Percentiles rank a stretch among this genome's conserved stretches.
phyloP scores from a whole-genome alignment of 768 basidiomycete genomes.

The Termitomyces sp. region DNA sequence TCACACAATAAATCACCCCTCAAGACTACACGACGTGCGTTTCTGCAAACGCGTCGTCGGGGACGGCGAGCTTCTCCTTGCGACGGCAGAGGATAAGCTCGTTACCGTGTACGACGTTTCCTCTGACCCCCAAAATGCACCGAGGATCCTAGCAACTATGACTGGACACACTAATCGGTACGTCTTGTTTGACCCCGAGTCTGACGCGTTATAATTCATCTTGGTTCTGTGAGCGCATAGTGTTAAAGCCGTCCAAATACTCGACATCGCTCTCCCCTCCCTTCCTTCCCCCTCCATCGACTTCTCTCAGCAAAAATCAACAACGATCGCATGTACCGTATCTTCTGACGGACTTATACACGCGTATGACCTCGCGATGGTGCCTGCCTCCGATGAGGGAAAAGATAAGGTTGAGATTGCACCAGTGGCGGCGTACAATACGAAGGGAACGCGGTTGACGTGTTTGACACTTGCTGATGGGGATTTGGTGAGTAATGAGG shows the following conservation, averaged over 20 bases:
- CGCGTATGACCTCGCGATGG: constrained; percentile 60
- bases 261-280: constrained; percentile 52
- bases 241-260: constrained; percentile 74
- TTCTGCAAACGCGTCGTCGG: constrained; percentile 62
- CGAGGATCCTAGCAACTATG: constrained; percentile 63
- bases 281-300: constrained; percentile 13
- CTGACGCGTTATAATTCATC: not conserved
- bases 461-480: constrained; percentile 29
- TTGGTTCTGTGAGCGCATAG: constrained; percentile 29
- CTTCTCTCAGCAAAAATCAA: constrained; percentile 28
- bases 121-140: constrained; percentile 35
- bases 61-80: constrained; percentile 66
- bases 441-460: constrained; percentile 18
- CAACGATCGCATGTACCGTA: constrained; percentile 65
- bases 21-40: constrained; percentile 78
- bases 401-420: constrained; percentile 17
- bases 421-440: constrained; percentile 16
- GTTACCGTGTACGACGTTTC: constrained; percentile 69
- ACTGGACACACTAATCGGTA: constrained; percentile 86
- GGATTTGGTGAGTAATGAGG: constrained; percentile 10
- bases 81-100: constrained; percentile 87
- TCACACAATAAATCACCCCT: constrained; percentile 67
- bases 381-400: constrained; percentile 26
- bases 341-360: constrained; percentile 89
- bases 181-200: constrained; percentile 14